Evolutionary conservation across 1,139 yeast species (phyloP), one percentile per base, ranked within the genome.

Genomic region (Debaryomyces psychrophilus): DNA sequence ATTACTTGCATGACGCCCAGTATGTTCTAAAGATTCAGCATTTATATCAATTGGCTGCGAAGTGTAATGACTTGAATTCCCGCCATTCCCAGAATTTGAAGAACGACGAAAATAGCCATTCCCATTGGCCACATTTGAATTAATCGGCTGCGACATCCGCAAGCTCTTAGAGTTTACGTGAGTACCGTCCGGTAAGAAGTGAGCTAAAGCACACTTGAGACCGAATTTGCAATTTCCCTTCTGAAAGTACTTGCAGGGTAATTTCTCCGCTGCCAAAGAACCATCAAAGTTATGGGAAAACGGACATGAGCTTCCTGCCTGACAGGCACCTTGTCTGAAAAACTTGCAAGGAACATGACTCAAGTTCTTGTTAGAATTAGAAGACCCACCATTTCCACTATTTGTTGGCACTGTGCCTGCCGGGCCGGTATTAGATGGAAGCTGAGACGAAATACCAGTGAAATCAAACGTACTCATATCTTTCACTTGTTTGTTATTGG

Each of bases 321-420:
- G 97, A 65, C 98, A 92, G 15, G 87, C 82, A 0, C 98, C 97
- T 62, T 90, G 97, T 51, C 82, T 76, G 64, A 76, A 90, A 71
- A 93, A 92, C 68, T 92, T 92, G 66, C 99, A 92, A 1, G 99
- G 98, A 33, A 92, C 98, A 66, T 92, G 99, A 45, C 95, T 84
- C 45, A 87, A 74, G 58, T 85, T 74, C 50, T 73, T 74, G 55
- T 55, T 65, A 17, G 58, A 46, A 27, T 50, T 57, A 14, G 51
- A 26, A 3, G 52, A 48, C 20, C 39, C 40, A 14, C 47, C 44
- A 23, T 31, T 37, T 15, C 48, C 49, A 11, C 44, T 40, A 22
- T 47, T 61, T 9, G 59, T 60, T 1, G 64, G 45, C 2, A 60
- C 64, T 1, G 71, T 58, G 1, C 75, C 76, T 1, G 76, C 65